phyloP scores from a whole-genome alignment of 2,329 filamentous ascomycete genomes.

The Podosphaera fusca region DNA sequence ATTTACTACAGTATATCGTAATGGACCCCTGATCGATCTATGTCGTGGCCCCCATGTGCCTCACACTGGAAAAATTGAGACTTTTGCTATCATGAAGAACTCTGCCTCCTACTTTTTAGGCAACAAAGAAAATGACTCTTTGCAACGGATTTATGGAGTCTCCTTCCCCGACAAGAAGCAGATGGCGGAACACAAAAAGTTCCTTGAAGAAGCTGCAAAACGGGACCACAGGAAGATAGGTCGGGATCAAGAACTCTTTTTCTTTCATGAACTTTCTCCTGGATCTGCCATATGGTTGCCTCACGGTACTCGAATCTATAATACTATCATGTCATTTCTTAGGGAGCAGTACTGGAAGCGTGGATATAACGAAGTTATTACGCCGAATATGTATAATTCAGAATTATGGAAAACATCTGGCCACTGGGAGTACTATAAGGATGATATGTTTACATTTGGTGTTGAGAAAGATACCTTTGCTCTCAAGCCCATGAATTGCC shows the following conservation, averaged over 20 bases:
- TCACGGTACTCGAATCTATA: constrained; percentile 83
- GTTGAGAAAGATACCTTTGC: constrained; percentile 68
- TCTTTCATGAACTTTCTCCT: constrained; percentile 86
- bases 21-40: constrained; percentile 81
- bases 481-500: constrained; percentile 88
- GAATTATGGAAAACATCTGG: constrained; percentile 85
- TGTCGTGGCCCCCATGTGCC: constrained; percentile 90
- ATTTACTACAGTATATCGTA: constrained; percentile 76
- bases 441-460: constrained; percentile 83
- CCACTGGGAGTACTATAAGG: constrained; percentile 82
- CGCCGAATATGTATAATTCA: constrained; percentile 90
- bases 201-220: constrained; percentile 93
- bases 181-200: constrained; percentile 81
- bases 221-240: constrained; percentile 87
- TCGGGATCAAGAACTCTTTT: constrained; percentile 89
- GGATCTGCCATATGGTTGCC: constrained; percentile 84
- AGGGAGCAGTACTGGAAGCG: constrained; percentile 78
- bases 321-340: constrained; percentile 61
- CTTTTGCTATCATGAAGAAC: constrained; percentile 77
- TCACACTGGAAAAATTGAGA: constrained; percentile 80
- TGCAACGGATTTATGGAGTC: constrained; percentile 91
- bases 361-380: constrained; percentile 84
- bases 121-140: constrained; percentile 76
- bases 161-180: constrained; percentile 92
- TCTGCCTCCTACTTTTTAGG: constrained; percentile 72